Percentiles rank a stretch among this genome's conserved stretches.
Evolutionary conservation across 805 yeast species (phyloP).

Genomic region (Clavispora vitiphila): DNA sequence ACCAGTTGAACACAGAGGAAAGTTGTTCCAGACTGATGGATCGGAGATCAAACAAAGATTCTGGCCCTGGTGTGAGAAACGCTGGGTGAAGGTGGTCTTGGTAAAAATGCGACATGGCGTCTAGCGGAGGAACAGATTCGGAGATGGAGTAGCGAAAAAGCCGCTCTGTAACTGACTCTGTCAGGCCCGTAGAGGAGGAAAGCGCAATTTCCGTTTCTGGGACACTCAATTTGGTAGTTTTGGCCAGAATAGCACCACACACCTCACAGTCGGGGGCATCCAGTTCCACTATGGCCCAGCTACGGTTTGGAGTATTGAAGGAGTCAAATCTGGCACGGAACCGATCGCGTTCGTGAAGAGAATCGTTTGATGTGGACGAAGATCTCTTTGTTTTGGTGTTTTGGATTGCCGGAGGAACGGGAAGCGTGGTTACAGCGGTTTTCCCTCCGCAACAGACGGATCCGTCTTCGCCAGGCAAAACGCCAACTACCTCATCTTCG

Average conservation of each 20-base stretch:
- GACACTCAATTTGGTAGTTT: slow-evolving; percentile 33
- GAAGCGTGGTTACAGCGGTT: background rate
- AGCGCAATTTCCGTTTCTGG: background rate
- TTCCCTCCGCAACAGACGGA: background rate
- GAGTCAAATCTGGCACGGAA: slow-evolving; percentile 35
- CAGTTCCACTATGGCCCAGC: slow-evolving; percentile 3
- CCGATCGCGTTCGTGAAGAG: slow-evolving; percentile 35
- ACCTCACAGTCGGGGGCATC: slow-evolving; percentile 22
- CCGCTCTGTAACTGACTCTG: slow-evolving; percentile 1
- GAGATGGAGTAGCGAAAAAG: slow-evolving; percentile 3
- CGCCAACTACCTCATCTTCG: no score
- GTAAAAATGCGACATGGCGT: slow-evolving; percentile 12
- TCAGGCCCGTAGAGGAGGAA: slow-evolving; percentile 5
- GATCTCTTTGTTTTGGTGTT: slow-evolving; percentile 25
- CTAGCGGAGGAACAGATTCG: slow-evolving; percentile 16
- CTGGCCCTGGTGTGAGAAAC: background rate
- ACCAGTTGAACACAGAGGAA: slow-evolving; percentile 28
- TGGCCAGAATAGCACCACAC: slow-evolving; percentile 31
- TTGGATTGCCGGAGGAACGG: background rate
- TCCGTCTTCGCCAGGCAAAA: no score
- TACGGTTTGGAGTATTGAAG: slow-evolving; percentile 19
- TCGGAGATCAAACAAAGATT: background rate
- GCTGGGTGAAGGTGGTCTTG: background rate
- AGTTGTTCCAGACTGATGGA: slow-evolving; percentile 5
- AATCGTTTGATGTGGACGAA: slow-evolving; percentile 36